Evolutionary conservation across 306 rosid species (phyloP), one percentile per base, ranked within the genome.

Genomic region (Quercus rubra): DNA sequence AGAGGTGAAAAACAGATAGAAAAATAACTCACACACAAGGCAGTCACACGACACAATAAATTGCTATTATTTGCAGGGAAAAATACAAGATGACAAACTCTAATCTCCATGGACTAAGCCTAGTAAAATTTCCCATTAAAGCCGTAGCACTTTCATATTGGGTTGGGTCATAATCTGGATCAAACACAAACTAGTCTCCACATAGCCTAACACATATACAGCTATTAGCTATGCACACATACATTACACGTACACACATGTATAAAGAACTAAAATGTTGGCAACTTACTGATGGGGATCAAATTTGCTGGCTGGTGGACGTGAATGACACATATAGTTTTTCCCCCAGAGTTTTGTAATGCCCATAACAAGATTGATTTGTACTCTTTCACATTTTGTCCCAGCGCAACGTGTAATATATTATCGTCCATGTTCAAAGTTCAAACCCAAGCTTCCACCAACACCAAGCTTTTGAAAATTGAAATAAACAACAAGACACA

Each of bases 381-480:
- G 74, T 74, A 84, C 77, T 86, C 83, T 66, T 83, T 73, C 9
- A 77, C 76, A 71, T 83, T 82, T 59, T 73, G 83, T 63, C 98
- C 98, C 67, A 94, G 92, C 4, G 97, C 98, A 57, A 94, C 97
- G 46, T 85, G 87, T 58, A 92, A 79, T 61, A 88, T 85, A 61
- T 89, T 86, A 15, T 79, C 88, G 79, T 61, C 21, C 72, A 28
- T 33, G 7, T 4, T 10, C 43, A 2, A n/a, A 64, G 15, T 49
- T 49, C 54, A 63, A 63, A 27, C 7, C 19, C 20, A 63, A 63
- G 28, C 25, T 67, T 67, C 51, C 5, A 8, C 49, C 0, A 67
- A 67, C 5, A 18, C 49, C 1, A 67, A 67, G 27, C 71, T 35
- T 67, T 28, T 63, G 43, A 18, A 33, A 2, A 12, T 28, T 63